Evolutionary conservation across 2,329 filamentous ascomycete species (phyloP), one percentile per base, ranked within the genome.

Genomic region (Aspergillus brasiliensis): DNA sequence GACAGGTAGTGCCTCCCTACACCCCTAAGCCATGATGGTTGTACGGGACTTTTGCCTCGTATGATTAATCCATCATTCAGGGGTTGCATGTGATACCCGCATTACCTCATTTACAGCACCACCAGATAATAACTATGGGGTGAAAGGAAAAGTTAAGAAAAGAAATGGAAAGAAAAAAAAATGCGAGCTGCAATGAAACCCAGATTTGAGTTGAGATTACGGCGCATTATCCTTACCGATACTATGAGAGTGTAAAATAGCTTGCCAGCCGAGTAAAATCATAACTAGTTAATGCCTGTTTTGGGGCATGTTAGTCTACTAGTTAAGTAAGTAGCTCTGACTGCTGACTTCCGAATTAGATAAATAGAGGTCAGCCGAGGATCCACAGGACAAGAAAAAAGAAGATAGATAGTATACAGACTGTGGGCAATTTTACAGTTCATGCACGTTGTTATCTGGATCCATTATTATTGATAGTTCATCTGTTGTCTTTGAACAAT

Each of bases 371-470:
- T 58, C 38, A 46, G 38, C 44, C 37, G 40, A 34, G 52, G 40
- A 44, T 31, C 52, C 52, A 46, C 38, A 28, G 38, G 11, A 42
- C 31, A 34, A 13, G 31, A 31, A 34, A 17, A 8, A 21, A 19
- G 37, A 23, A 27, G 38, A 21, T 8, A 34, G 6, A 31, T 23
- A 42, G 47, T 8, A 19, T 44, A 40, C 42, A 23, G 27, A 28
- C 21, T 38, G 51, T 42, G 46, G 25, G 46, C 42, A 52, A 47
- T 58, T 34, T 34, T 40, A 62, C 52, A 60, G 65, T 65, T 67
- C 65, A 67, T 67, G 65, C 65, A 64, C 40, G 59, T 56, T 56
- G 51, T 59, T 61, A 56, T 60, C 62, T 58, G 60, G 58, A 62
- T 51, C 55, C 57, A 64, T 54, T 54, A 52, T 58, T 42, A 52